Conservation (phyloP, 2,329 filamentous ascomycete species). For the Chalaropsis thielavioides region DNA sequence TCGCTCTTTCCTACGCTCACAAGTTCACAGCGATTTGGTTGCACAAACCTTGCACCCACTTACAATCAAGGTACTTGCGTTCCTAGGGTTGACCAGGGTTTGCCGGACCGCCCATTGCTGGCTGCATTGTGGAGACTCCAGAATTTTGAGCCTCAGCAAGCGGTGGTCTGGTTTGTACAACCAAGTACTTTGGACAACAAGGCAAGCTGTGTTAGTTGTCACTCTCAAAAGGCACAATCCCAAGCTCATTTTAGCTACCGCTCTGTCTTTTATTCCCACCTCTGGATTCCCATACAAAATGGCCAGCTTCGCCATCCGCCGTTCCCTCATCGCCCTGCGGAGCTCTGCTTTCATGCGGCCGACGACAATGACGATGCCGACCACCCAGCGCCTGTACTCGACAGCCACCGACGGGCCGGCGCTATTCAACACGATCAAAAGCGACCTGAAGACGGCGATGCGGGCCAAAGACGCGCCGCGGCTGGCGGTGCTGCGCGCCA, state of each 20-base stretch:
- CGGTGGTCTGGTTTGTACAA: no score
- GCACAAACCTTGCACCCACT: no score
- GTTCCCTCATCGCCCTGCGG: background rate
- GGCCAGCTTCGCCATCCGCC: conserved; percentile 19
- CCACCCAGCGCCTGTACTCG: conserved; percentile 10
- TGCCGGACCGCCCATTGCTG: no score
- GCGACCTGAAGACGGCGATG: conserved; percentile 53
- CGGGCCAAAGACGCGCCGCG: conserved; percentile 48
- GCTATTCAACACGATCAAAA: conserved; percentile 39
- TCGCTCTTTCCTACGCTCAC: no score
- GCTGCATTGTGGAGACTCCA: no score
- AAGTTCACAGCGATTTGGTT: no score
- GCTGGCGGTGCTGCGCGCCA: conserved; percentile 51
- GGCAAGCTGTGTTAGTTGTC: background rate
- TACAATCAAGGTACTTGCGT: no score
- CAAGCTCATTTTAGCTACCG: background rate
- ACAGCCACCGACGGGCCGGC: conserved; percentile 28
- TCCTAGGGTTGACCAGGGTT: no score
- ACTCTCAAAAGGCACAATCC: background rate
- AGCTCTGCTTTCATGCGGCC: background rate
- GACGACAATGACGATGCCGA: background rate
- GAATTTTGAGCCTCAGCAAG: no score
- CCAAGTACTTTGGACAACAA: no score
- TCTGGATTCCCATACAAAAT: conserved; percentile 18
- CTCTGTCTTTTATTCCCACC: background rate